Percentiles rank a stretch among this genome's conserved stretches.
Conservation (phyloP, 2,329 filamentous ascomycete species). For the Penicillium palitans region DNA sequence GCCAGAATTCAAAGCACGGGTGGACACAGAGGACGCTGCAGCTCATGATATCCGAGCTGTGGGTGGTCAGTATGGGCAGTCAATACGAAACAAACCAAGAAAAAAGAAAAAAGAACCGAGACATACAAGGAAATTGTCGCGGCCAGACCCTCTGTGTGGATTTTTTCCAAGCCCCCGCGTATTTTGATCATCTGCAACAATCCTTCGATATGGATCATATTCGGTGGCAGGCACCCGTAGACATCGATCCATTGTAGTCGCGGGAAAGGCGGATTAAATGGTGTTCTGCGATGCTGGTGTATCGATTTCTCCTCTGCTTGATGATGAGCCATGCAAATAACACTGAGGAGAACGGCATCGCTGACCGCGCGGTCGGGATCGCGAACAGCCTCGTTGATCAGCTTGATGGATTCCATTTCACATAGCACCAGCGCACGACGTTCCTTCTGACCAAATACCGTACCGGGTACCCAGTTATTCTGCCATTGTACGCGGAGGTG, state of each 20-base stretch:
- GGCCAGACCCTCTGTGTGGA: slow-evolving; percentile 39
- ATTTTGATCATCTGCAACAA: slow-evolving; percentile 38
- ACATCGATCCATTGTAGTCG: slow-evolving; percentile 41
- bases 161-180: slow-evolving; percentile 39
- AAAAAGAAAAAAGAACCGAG: background rate
- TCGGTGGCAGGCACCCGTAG: slow-evolving; percentile 37
- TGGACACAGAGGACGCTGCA: slow-evolving; percentile 25
- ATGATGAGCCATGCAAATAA: slow-evolving; percentile 39
- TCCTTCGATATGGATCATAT: slow-evolving; percentile 38
- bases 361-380: slow-evolving; percentile 33
- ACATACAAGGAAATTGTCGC: slow-evolving; percentile 43
- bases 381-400: slow-evolving; percentile 37
- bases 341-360: slow-evolving; percentile 39
- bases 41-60: slow-evolving; percentile 33
- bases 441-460: slow-evolving; percentile 24
- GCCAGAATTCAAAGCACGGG: slow-evolving; percentile 32
- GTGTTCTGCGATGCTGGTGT: slow-evolving; percentile 18
- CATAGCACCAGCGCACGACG: slow-evolving; percentile 27
- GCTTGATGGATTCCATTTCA: slow-evolving; percentile 37
- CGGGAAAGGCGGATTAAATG: slow-evolving; percentile 38
- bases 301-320: slow-evolving; percentile 24
- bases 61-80: slow-evolving; percentile 7
- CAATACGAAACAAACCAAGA: background rate
- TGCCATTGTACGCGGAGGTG: slow-evolving; percentile 35
- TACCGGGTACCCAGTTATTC: slow-evolving; percentile 25